These are phyloP conservation scores for Agroathelia rolfsii DNA, from an alignment of 1,284 basidiomycete genomes.

Conservation along the genomic window DNA sequence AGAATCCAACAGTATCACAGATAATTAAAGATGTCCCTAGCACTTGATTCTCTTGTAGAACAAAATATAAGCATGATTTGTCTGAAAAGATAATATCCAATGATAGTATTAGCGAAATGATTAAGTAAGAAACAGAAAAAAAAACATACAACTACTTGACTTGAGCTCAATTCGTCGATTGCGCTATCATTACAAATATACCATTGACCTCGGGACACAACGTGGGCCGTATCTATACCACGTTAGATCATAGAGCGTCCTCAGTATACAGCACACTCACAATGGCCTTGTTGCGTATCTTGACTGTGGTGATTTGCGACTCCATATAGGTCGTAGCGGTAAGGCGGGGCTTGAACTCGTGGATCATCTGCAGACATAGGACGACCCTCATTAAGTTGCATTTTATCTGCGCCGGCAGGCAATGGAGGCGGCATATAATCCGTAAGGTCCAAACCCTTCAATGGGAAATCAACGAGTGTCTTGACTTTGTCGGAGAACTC, in stretches of 20 bases:
- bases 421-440: slow-evolving; percentile 81
- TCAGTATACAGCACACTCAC: too few relatives aligned
- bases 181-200: slow-evolving; percentile 83
- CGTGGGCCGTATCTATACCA: slow-evolving; percentile 79
- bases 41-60: slow-evolving; percentile 70
- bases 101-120: slow-evolving; percentile 10
- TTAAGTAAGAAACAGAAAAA: slow-evolving; percentile 1
- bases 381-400: slow-evolving; percentile 29
- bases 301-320: slow-evolving; percentile 92
- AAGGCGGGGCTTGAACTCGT: slow-evolving; percentile 72
- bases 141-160: slow-evolving; percentile 83
- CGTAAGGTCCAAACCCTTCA: slow-evolving; percentile 78
- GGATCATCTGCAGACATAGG: slow-evolving; percentile 56
- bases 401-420: slow-evolving; percentile 50
- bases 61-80: slow-evolving; percentile 79
- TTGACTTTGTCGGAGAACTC: slow-evolving; percentile 94
- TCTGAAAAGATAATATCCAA: slow-evolving; percentile 38
- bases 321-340: slow-evolving; percentile 80
- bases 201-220: slow-evolving; percentile 75
- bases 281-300: slow-evolving; percentile 85
- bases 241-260: too few relatives aligned
- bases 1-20: slow-evolving; percentile 4
- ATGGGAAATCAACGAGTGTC: slow-evolving; percentile 83
- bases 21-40: slow-evolving; percentile 24
- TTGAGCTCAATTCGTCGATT: slow-evolving; percentile 59